Conservation (phyloP, 208 protist genomes). For the Trypanosoma avium region DNA sequence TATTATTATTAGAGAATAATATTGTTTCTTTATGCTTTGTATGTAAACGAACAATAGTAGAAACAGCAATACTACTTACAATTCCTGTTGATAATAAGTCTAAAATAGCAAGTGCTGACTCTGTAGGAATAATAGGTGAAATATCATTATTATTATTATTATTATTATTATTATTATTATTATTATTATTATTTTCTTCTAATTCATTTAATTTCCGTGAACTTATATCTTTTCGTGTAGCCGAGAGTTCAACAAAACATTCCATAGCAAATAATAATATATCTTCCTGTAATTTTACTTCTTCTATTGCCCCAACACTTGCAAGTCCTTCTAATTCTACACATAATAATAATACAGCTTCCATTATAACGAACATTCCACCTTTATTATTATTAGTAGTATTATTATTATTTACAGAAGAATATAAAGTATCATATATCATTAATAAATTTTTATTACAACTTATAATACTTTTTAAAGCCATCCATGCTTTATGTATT, state of each 20-base stretch:
- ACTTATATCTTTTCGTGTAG: slow-evolving; percentile 45
- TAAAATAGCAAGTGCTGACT: slow-evolving; percentile 50
- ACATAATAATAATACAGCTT: slow-evolving; percentile 43
- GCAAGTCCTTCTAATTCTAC: slow-evolving; percentile 62
- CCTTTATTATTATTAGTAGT: not conserved
- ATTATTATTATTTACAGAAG: too few species aligned
- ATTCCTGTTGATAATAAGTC: slow-evolving; percentile 48
- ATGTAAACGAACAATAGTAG: slow-evolving; percentile 63
- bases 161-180: not conserved
- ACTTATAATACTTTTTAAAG: slow-evolving; percentile 44
- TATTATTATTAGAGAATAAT: not conserved
- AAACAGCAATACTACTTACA: slow-evolving; percentile 59
- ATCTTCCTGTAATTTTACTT: slow-evolving; percentile 41
- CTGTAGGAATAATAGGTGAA: slow-evolving; percentile 43
- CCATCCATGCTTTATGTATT: slow-evolving; percentile 80
- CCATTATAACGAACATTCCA: slow-evolving; percentile 36
- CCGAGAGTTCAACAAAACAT: slow-evolving; percentile 44
- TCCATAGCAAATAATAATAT: slow-evolving; percentile 47
- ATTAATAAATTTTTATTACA: slow-evolving; percentile 56
- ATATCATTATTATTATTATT: slow-evolving; percentile 5
- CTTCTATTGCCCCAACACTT: slow-evolving; percentile 33
- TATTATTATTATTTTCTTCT: too few species aligned
- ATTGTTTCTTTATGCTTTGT: slow-evolving; percentile 27
- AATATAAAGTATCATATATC: slow-evolving; percentile 64
- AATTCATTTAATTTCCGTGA: slow-evolving; percentile 4